Evolutionary conservation across 768 basidiomycete genomes (phyloP).

Genomic region (Suillus lakei): DNA sequence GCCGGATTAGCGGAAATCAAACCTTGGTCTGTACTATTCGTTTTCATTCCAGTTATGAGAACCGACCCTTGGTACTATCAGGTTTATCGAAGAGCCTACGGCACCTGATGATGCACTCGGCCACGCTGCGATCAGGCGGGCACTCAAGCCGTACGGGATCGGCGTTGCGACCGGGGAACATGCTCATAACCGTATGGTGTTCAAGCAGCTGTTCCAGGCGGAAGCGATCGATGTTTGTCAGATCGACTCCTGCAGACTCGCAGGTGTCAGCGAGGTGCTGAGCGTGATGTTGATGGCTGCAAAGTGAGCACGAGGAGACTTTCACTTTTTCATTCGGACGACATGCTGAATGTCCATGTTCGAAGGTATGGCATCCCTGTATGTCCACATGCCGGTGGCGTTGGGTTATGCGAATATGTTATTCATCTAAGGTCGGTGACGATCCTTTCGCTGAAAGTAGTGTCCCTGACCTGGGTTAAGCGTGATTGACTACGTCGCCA

Average conservation of each 20-base stretch:
- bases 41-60: neutral
- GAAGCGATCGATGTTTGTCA: conserved; percentile 95
- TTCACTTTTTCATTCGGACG: conserved; percentile 3
- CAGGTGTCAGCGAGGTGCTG: conserved; percentile 93
- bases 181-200: conserved; percentile 93
- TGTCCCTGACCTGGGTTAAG: conserved; percentile 38
- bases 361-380: conserved; percentile 78
- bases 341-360: conserved; percentile 11
- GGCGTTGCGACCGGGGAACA: conserved; percentile 96
- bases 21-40: conserved; percentile 68
- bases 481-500: conserved; percentile 90
- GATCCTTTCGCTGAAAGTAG: conserved; percentile 9
- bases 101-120: conserved; percentile 91
- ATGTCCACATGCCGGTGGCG: conserved; percentile 94
- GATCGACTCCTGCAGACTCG: conserved; percentile 93
- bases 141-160: conserved; percentile 77
- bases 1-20: conserved; percentile 76
- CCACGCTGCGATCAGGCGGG: conserved; percentile 79
- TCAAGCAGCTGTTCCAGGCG: conserved; percentile 91
- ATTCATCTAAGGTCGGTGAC: conserved; percentile 70
- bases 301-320: conserved; percentile 53
- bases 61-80: conserved; percentile 26
- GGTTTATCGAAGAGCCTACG: conserved; percentile 95
- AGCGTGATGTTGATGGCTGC: conserved; percentile 89
- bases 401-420: conserved; percentile 91